Base-by-base conservation (phyloP, 768 basidiomycete genomes). In the Cystofilobasidium bisporidii region DNA sequence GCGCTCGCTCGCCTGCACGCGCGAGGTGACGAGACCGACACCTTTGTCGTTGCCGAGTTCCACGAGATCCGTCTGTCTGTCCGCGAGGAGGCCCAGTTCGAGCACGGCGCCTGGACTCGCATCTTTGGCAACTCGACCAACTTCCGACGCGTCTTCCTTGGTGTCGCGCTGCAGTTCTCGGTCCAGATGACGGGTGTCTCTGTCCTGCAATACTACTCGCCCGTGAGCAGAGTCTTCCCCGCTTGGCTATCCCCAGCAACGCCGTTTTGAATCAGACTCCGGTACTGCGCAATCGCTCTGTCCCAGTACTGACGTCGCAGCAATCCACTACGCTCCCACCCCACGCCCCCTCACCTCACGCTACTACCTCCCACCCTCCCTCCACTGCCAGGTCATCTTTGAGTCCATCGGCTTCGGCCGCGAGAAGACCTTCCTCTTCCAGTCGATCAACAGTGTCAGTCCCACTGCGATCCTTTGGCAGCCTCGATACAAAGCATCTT, bases 181-280 rank as follows among this genome's bases (percentile, higher is more conserved):
- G 43, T 43, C 12, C 84, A 85, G 71, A 83, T 84, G 74, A 85
- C 84, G 12, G 83, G 81, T 75, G 79, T 83, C 63, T 82, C 81
- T 60, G 82, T 81, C 45, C 83, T 85, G 47, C 82, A 83, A 70
- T 83, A 82, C 74, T 83, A 61, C 59, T 79, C 77, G 1, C 76
- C 77, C 63, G 30, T 36, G n/a, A n/a, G n/a, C n/a, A n/a, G n/a
- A n/a, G n/a, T n/a, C n/a, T n/a, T n/a, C n/a, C n/a, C n/a, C n/a
- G n/a, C n/a, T n/a, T n/a, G n/a, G n/a, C n/a, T n/a, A n/a, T n/a
- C n/a, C n/a, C n/a, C n/a, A n/a, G n/a, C n/a, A n/a, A n/a, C n/a
- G n/a, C n/a, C n/a, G n/a, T n/a, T n/a, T n/a, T n/a, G n/a, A n/a
- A n/a, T n/a, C n/a, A n/a, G n/a, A n/a, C n/a, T n/a, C n/a, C n/a